Percentiles rank a stretch among this genome's conserved stretches.
Evolutionary conservation across 2,329 filamentous ascomycete genomes (phyloP).

Genomic region (Diaporthe sp.): DNA sequence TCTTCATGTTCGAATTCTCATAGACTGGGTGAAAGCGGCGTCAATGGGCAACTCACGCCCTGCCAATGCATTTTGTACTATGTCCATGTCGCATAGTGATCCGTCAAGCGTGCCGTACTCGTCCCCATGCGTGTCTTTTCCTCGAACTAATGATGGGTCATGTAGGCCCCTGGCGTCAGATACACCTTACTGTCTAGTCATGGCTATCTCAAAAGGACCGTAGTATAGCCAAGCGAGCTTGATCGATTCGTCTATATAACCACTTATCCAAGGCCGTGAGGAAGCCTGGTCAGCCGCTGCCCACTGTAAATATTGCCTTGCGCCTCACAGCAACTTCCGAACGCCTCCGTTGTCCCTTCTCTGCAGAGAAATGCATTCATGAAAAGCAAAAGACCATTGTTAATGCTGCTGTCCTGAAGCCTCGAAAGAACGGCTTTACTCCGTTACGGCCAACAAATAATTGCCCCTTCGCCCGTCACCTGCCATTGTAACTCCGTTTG

Average conservation of each 20-base stretch:
- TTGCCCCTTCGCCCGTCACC: conserved; percentile 4
- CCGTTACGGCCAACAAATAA: conserved; percentile 13
- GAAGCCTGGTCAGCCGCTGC: neutral
- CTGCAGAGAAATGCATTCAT: conserved; percentile 10
- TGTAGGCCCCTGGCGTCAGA: neutral
- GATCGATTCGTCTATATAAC: conserved; percentile 16
- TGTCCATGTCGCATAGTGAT: neutral
- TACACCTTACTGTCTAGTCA: neutral
- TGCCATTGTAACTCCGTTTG: conserved; percentile 27
- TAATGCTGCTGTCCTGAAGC: conserved; percentile 22
- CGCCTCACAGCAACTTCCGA: neutral
- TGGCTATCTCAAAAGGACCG: neutral
- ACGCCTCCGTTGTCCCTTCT: conserved; percentile 3
- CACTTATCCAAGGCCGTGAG: neutral
- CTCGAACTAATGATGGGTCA: too few relatives aligned
- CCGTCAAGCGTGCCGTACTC: neutral
- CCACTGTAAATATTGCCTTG: neutral
- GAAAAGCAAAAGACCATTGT: conserved; percentile 23
- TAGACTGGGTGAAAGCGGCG: conserved; percentile 41
- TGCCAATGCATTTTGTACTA: conserved; percentile 34
- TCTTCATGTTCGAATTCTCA: conserved; percentile 36
- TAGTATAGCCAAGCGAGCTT: neutral
- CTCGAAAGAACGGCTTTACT: neutral
- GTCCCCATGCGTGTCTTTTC: neutral
- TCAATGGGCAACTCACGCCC: conserved; percentile 38